These are phyloP conservation scores for Tephrocybe sp. DNA, from an alignment of 768 basidiomycete genomes.

Conservation along the genomic window DNA sequence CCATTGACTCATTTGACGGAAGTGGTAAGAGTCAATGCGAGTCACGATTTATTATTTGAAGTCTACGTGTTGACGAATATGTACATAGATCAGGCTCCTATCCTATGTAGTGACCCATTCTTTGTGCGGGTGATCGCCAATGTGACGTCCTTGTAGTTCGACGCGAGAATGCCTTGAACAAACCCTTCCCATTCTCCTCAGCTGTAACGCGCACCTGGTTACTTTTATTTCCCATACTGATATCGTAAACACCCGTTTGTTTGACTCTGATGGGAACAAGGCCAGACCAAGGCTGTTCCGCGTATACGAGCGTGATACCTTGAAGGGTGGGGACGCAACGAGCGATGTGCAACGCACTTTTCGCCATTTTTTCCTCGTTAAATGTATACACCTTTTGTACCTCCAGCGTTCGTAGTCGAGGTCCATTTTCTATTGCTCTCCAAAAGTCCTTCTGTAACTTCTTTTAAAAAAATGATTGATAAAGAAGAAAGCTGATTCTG, in stretches of 20 bases:
- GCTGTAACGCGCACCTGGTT: conserved; percentile 12
- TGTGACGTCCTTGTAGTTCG: conserved; percentile 12
- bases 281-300: conserved; percentile 15
- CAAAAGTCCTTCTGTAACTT: conserved; percentile 17
- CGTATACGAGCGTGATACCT: conserved; percentile 14
- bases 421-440: conserved; percentile 17
- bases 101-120: conserved; percentile 3
- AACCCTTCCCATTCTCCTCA: conserved; percentile 15
- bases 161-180: conserved; percentile 10
- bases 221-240: neutral
- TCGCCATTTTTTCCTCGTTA: conserved; percentile 18
- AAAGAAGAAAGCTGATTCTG: neutral
- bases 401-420: conserved; percentile 18
- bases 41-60: no score
- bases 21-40: no score
- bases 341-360: conserved; percentile 13
- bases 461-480: neutral
- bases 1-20: no score
- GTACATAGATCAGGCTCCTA: no score
- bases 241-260: conserved; percentile 18
- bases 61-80: no score
- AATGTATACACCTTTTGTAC: conserved; percentile 17
- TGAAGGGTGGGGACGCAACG: conserved; percentile 19
- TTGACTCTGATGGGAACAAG: conserved; percentile 7
- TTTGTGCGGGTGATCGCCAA: conserved; percentile 7